phyloP scores from a whole-genome alignment of 2,329 filamentous ascomycete species.

The Tolypocladium amazonense region DNA sequence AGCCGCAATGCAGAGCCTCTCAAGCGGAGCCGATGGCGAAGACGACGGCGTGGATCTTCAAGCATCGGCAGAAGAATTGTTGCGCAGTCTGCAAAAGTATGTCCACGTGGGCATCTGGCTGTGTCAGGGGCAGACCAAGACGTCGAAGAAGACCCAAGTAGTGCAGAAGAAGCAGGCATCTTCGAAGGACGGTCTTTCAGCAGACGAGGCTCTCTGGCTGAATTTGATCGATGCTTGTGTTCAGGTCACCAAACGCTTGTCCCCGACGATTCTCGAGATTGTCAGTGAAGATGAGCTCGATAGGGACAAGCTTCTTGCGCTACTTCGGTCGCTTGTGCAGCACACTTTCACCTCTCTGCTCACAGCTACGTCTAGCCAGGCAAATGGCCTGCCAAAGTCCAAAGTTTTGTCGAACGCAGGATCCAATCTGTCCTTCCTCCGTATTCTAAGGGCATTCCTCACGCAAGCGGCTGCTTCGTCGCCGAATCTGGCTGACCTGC shows the following conservation, averaged over 20 bases:
- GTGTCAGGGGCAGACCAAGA: slow-evolving; percentile 74
- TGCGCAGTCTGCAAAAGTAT: slow-evolving; percentile 78
- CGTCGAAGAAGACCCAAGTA: slow-evolving; percentile 31
- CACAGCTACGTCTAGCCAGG: slow-evolving; percentile 54
- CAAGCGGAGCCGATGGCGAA: slow-evolving; percentile 49
- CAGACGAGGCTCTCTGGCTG: slow-evolving; percentile 49
- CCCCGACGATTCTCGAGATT: slow-evolving; percentile 37
- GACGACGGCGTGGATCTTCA: slow-evolving; percentile 40
- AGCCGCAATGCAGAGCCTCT: slow-evolving; percentile 62
- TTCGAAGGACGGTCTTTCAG: slow-evolving; percentile 32
- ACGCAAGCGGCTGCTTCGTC: slow-evolving; percentile 70
- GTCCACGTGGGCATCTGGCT: slow-evolving; percentile 91
- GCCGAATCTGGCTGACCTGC: slow-evolving; percentile 77
- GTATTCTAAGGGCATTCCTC: slow-evolving; percentile 81
- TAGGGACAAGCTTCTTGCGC: slow-evolving; percentile 49
- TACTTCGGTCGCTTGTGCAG: slow-evolving; percentile 73
- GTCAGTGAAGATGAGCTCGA: slow-evolving; percentile 30
- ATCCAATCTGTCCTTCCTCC: slow-evolving; percentile 70
- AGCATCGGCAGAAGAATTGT: slow-evolving; percentile 60
- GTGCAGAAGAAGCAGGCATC: slow-evolving; percentile 40
- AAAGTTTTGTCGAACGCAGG: slow-evolving; percentile 26
- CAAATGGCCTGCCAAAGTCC: slow-evolving; percentile 19
- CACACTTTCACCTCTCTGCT: slow-evolving; percentile 83
- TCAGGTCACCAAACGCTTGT: slow-evolving; percentile 53
- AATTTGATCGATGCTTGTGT: slow-evolving; percentile 50